Percentiles rank a stretch among this genome's conserved stretches.
Conservation (phyloP, 2,329 filamentous ascomycete species). For the Aspergillus fumigatus region DNA sequence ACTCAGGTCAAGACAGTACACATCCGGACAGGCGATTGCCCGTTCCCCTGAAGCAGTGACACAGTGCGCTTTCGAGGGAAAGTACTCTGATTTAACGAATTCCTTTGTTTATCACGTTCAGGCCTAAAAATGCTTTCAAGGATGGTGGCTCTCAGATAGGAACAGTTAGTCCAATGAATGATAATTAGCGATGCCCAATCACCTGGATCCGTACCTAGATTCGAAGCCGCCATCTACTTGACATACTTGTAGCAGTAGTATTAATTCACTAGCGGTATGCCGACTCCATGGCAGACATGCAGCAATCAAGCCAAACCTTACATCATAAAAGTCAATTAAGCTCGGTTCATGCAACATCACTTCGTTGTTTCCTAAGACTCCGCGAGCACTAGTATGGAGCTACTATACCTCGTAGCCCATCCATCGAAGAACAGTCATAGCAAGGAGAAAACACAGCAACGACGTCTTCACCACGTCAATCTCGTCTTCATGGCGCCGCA, state of each 20-base stretch:
- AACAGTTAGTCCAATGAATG: neutral
- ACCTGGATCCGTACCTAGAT: neutral
- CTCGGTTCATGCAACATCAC: no score
- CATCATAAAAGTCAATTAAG: no score
- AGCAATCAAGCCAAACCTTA: no score
- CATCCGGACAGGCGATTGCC: neutral
- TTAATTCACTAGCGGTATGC: no score
- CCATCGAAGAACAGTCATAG: slow-evolving; percentile 17
- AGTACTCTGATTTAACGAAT: neutral
- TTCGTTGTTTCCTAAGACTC: no score
- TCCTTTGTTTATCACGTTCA: neutral
- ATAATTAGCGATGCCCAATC: neutral
- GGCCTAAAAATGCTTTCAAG: neutral
- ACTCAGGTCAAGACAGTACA: slow-evolving; percentile 40
- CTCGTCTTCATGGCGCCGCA: slow-evolving; percentile 13
- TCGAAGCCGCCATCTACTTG: neutral
- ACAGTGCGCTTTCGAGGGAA: neutral
- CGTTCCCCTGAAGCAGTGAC: neutral
- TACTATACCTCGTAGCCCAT: slow-evolving; percentile 1
- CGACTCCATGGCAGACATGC: no score
- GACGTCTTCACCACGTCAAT: slow-evolving; percentile 19
- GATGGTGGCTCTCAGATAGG: neutral
- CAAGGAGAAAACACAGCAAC: slow-evolving; percentile 15
- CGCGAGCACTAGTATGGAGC: no score
- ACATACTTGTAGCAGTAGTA: neutral